Base-by-base conservation (phyloP, 768 basidiomycete species). In the Floccularia luteovirens region DNA sequence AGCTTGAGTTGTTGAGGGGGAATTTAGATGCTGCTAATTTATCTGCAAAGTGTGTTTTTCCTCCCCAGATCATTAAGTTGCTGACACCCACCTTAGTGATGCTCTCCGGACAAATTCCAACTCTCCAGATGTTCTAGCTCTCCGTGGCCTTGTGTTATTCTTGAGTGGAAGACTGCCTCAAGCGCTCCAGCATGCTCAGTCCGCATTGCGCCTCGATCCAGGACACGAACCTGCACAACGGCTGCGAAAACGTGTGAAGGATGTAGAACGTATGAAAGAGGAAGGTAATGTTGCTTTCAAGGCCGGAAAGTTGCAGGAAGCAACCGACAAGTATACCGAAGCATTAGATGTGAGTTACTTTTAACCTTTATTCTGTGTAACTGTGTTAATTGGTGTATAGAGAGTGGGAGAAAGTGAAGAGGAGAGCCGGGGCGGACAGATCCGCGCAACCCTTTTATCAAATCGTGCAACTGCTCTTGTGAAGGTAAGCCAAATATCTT, bases 261-360 rank as follows among this genome's bases (percentile, higher is more conserved):
- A 86, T 24, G 77, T 93, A 13, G 90, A 93, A 45, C 66, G 77
- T 42, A 55, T 84, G 31, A 92, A 92, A 52, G 90, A 91, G 46
- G 89, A 89, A 46, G 90, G 90, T 0, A 92, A 93, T 47, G 51
- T 58, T 1, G 70, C 76, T 1, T 93, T 92, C 62, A 90, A 90
- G 59, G 41, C 52, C 0, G 70, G 72, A 2, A 67, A 66, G 42
- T 59, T 77, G 24, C 50, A 69, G 21, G 81, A 84, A 16, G 90
- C 90, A 0, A 57, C 79, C 5, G 66, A 68, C 0, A 34, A 79
- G 49, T 93, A 93, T 52, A 66, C 67, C 3, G 82, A 83, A 43
- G 78, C 84, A 3, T 59, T 93, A 12, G 82, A 82, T 42, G 81
- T 84, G 38, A 28, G 70, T 51, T 7, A n/a, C n/a, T n/a, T n/a